Evolutionary conservation across 768 basidiomycete species (phyloP).

Genomic region (Fomitopsis pulvina): DNA sequence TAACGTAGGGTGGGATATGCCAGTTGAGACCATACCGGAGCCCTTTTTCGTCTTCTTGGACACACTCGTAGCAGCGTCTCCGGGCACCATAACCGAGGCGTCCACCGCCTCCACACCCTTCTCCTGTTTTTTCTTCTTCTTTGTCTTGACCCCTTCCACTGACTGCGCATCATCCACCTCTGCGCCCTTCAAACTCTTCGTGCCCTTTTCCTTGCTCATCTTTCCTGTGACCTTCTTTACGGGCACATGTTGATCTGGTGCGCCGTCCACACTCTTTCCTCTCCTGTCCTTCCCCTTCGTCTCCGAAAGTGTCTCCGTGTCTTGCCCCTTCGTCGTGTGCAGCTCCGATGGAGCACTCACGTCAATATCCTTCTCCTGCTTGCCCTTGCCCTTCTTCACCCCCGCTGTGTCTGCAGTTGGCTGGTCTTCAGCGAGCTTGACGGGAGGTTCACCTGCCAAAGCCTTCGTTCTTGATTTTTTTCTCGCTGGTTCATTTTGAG

Average conservation of each 20-base stretch:
- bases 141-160: conserved; percentile 1
- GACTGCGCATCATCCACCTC: conserved; percentile 6
- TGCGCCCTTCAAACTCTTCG: no score
- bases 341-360: no score
- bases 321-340: neutral
- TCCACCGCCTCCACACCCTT: neutral
- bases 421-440: neutral
- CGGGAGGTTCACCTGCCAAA: neutral
- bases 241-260: no score
- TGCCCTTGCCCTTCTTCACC: neutral
- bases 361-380: neutral
- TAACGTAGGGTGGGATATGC: neutral
- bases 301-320: no score
- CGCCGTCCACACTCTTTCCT: no score
- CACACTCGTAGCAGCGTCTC: neutral
- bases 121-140: conserved; percentile 4
- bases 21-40: neutral
- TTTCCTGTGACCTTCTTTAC: no score
- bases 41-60: neutral
- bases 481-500: neutral
- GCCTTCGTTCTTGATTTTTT: neutral
- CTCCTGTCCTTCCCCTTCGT: no score
- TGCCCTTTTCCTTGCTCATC: conserved; percentile 3
- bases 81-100: neutral
- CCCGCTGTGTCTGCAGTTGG: neutral